Evolutionary conservation across 2,329 filamentous ascomycete species (phyloP), one percentile per base, ranked within the genome.

Genomic region (Clarireedia homoeocarpa): DNA sequence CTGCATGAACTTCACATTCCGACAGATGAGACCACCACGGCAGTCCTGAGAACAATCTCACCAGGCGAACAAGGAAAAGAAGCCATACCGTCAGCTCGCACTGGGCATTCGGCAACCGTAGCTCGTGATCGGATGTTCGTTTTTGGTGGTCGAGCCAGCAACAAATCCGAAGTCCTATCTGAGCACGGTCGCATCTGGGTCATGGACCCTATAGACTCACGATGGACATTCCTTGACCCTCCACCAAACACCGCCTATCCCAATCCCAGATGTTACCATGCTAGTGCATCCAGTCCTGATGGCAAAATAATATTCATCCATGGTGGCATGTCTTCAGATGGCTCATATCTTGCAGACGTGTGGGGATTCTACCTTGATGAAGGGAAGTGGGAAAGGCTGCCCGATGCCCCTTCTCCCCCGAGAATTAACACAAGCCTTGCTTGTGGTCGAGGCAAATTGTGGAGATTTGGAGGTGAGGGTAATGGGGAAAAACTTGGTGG

Each of bases 121-220:
- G 50, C 50, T 36, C 39, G 50, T 34, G 45, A 36, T 15, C 39
- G 26, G 15, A 34, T 52, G 17, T 52, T 52, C 17, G 10, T 52
- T 24, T 52, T 52, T 34, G 39, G 50, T 34, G 50, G 50, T 7
- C n/a, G 17, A n/a, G 6, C 50, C 12, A 4, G 26, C 24, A 27
- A n/a, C 14, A 17, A 12, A 4, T 3, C 5, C 17, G 45, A 17
- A 27, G 26, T 42, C 7, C 23, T 52, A 15, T 17, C 42, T 45
- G 50, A 52, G 12, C n/a, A 52, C 45, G 50, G 50, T 17, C 50
- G 50, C 30, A n/a, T 52, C 14, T 52, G 50, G 50, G 23, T 52
- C 23, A 45, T 52, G 4, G 50, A 52, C 17, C 50, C 39, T n/a
- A 5, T 52, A 5, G 42, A 39, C 12, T 46, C 50, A 24, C 20